A percentile compares a stretch with the other conserved stretches of the same genome.
These are phyloP conservation scores for Zopfochytrium polystomum DNA, from an alignment of 371 early-diverging fungal genomes.

Conservation along the genomic window DNA sequence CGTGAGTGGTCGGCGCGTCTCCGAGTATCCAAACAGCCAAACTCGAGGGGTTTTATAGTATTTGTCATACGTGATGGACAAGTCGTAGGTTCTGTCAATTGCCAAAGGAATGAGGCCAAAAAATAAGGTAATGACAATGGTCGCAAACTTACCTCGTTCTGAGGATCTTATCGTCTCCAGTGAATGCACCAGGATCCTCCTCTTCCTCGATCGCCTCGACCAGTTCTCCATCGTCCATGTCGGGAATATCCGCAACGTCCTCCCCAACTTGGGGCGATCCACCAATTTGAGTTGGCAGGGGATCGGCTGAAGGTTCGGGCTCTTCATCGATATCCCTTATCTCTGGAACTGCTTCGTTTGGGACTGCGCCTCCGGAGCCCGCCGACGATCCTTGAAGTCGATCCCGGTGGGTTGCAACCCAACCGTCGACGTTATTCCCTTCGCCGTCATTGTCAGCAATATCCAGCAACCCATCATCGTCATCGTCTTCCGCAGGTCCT, in stretches of 20 bases:
- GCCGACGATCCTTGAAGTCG: constrained; percentile 22
- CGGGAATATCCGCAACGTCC: constrained; percentile 81
- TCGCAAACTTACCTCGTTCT: constrained; percentile 66
- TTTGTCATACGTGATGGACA: constrained; percentile 98
- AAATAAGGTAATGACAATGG: constrained; percentile 8
- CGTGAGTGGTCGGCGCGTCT: constrained; percentile 82
- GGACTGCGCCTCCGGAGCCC: not conserved
- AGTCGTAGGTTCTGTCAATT: constrained; percentile 75
- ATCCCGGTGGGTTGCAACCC: constrained; percentile 80
- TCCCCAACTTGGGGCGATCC: not conserved
- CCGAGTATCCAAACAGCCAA: constrained; percentile 95
- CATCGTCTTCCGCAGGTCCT: constrained; percentile 34
- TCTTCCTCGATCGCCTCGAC: constrained; percentile 61
- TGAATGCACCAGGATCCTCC: constrained; percentile 58
- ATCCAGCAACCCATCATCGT: constrained; percentile 32
- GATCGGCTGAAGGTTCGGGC: constrained; percentile 10
- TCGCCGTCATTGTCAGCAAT: constrained; percentile 64
- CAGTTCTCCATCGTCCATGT: constrained; percentile 75
- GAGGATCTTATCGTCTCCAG: constrained; percentile 76
- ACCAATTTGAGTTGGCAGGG: constrained; percentile 19
- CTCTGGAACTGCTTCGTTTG: constrained; percentile 15
- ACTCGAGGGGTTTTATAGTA: constrained; percentile 96
- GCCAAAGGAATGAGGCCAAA: not conserved
- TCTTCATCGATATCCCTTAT: constrained; percentile 47
- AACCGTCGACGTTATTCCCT: constrained; percentile 57